Percentiles rank a stretch among this genome's conserved stretches.
Conservation (phyloP, 495 filamentous ascomycete species). For the Penicillium canescens region DNA sequence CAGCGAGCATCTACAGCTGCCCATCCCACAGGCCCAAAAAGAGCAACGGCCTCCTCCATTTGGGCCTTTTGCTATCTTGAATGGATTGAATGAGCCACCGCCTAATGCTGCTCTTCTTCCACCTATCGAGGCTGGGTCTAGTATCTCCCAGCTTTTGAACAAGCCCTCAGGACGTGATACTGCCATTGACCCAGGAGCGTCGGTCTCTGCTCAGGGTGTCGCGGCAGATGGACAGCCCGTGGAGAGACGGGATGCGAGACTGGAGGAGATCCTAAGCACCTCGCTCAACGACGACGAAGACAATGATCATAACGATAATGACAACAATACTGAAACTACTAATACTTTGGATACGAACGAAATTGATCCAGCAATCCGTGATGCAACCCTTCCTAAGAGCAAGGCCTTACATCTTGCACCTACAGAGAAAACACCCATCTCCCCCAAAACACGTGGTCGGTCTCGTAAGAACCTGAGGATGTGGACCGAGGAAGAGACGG, state of each 20-base stretch:
- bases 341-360: constrained; percentile 8
- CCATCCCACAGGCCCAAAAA: constrained; percentile 47
- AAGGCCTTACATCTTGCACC: constrained; percentile 9
- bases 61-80: constrained; percentile 63
- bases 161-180: constrained; percentile 33
- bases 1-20: constrained; percentile 51
- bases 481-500: constrained; percentile 86
- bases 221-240: constrained; percentile 25
- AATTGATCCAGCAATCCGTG: neutral
- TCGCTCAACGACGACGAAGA: constrained; percentile 23
- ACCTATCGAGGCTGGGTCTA: constrained; percentile 60
- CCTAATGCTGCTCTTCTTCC: constrained; percentile 72
- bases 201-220: constrained; percentile 18
- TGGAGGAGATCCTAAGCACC: constrained; percentile 39
- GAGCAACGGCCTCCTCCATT: constrained; percentile 51
- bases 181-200: constrained; percentile 23
- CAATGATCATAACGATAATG: constrained; percentile 13
- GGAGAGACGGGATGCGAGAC: constrained; percentile 38
- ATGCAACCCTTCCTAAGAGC: constrained; percentile 1
- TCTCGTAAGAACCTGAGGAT: constrained; percentile 54
- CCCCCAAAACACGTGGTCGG: constrained; percentile 43
- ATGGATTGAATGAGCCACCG: constrained; percentile 74
- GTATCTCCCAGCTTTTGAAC: constrained; percentile 41
- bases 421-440: constrained; percentile 32
- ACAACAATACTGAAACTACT: constrained; percentile 6